Conservation (phyloP, 2,329 filamentous ascomycete species). For the Colletotrichum endophyticum region DNA sequence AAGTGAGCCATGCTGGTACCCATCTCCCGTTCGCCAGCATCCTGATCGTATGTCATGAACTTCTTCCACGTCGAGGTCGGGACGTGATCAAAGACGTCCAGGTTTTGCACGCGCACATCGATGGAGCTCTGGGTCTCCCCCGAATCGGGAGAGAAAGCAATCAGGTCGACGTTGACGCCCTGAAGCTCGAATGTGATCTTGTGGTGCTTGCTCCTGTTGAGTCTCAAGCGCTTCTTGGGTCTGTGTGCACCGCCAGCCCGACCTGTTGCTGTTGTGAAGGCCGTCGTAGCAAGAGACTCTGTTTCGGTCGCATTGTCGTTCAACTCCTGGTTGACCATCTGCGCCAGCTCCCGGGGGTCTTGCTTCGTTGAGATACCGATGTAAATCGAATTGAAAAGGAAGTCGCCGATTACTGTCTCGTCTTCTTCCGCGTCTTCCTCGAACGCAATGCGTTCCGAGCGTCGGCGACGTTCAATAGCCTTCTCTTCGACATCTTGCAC, state of each 20-base stretch:
- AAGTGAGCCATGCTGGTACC: conserved; percentile 89
- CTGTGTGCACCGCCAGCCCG: conserved; percentile 48
- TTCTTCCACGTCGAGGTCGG: conserved; percentile 98
- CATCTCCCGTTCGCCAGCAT: conserved; percentile 85
- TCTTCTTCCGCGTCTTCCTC: conserved; percentile 78
- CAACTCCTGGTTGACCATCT: conserved; percentile 86
- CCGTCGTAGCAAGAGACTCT: conserved; percentile 83
- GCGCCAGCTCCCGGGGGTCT: conserved; percentile 81
- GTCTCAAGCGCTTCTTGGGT: conserved; percentile 64
- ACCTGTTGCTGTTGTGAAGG: conserved; percentile 63
- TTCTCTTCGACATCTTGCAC: conserved; percentile 87
- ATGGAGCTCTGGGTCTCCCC: conserved; percentile 88
- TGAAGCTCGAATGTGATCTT: conserved; percentile 95
- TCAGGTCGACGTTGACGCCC: conserved; percentile 81
- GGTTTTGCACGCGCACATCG: conserved; percentile 79
- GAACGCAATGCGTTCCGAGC: conserved; percentile 56
- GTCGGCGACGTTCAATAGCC: conserved; percentile 75
- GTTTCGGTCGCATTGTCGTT: conserved; percentile 89
- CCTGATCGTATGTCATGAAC: conserved; percentile 91
- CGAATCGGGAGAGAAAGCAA: conserved; percentile 76
- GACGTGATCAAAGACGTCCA: conserved; percentile 93
- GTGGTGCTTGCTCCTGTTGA: conserved; percentile 86
- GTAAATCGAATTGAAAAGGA: conserved; percentile 98
- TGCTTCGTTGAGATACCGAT: conserved; percentile 89
- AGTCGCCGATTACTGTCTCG: conserved; percentile 89